Evolutionary conservation across 139 green algal species (phyloP), one percentile per base, ranked within the genome.

Genomic region (Ostreobium quekettii): DNA sequence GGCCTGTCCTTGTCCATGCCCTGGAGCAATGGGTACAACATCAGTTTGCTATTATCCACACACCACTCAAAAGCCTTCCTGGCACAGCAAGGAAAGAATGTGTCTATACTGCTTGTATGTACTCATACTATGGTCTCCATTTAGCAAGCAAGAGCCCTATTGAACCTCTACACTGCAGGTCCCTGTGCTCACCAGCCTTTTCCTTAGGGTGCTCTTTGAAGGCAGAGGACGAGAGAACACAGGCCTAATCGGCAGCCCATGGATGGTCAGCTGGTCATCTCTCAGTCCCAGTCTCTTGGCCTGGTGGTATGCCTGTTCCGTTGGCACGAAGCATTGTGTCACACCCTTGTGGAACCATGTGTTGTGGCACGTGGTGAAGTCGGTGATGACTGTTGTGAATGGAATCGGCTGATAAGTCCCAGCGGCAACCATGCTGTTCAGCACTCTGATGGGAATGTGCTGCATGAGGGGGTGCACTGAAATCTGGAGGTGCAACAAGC

Each of bases 381-480:
- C 93, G 0, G 93, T 98, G 2, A 98, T 84, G 0, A 88, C 91
- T 24, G 93, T 98, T 35, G 92, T 90, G 82, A 98, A 98, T 47
- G 87, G 85, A 71, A 87, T 84, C 36, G 82, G 78, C 38, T 79
- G 61, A 33, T 82, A 71, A 29, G 82, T 29, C 29, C 85, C 83
- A 26, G 33, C n/a, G n/a, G n/a, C n/a, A n/a, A n/a, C n/a, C n/a
- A n/a, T n/a, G n/a, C n/a, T n/a, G n/a, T 24, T 26, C 7, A 97
- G 78, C 15, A 91, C 76, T 29, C 75, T 74, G 2, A 94, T 67
- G 24, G 87, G 86, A 29, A 95, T 80, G 72, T 93, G 85, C 86
- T 99, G 92, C 88, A 99, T 94, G 3, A 99, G 81, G 11, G 94
- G 94, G 76, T 99, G 94, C 60, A 99, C 93, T 7, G 84, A 95